phyloP scores from a whole-genome alignment of 257 asterid species.

The Lycium barbarum region DNA sequence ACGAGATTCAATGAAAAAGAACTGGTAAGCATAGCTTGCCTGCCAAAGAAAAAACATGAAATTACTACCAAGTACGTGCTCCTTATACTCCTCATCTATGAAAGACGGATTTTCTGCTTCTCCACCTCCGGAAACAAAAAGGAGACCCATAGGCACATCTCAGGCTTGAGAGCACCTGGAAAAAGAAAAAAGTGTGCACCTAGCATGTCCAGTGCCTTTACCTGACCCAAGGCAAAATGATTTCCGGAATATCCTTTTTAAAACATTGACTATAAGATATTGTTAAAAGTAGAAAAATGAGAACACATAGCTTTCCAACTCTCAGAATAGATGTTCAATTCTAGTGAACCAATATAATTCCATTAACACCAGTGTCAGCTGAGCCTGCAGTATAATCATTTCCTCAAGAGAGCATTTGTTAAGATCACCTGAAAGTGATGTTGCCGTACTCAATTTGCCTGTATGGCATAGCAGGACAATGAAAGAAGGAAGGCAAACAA shows the following conservation, averaged over 20 bases:
- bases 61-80: neutral
- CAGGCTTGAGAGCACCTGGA: neutral
- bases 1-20: neutral
- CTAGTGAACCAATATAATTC: neutral
- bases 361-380: neutral
- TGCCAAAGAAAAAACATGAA: neutral
- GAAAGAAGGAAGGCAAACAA: neutral
- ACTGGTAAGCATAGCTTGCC: neutral
- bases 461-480: neutral
- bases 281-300: neutral
- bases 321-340: neutral
- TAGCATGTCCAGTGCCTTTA: neutral
- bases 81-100: neutral
- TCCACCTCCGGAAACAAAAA: neutral
- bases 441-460: neutral
- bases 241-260: neutral
- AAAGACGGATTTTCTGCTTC: slow-evolving; percentile 13
- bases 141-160: neutral
- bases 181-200: neutral
- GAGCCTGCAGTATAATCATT: neutral
- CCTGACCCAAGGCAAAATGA: neutral
- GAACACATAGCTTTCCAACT: neutral
- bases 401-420: slow-evolving; percentile 3
- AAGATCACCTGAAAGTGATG: neutral
- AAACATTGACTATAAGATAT: neutral